Conservation (phyloP, 805 yeast genomes). For the Candida alai region DNA sequence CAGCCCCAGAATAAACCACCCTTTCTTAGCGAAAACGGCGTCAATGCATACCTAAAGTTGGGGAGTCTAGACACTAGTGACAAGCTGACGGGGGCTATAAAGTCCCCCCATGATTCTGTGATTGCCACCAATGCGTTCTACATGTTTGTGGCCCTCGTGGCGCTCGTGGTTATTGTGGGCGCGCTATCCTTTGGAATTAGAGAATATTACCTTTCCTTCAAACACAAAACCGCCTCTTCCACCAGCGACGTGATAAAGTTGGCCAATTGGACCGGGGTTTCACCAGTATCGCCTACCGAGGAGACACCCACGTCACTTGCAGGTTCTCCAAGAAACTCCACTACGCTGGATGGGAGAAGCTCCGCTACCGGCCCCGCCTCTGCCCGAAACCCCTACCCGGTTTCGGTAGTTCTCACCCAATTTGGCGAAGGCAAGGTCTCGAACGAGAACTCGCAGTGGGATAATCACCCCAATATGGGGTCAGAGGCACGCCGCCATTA, state of each 20-base stretch:
- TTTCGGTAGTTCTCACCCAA: no score
- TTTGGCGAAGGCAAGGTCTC: background rate
- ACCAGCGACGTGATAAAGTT: constrained; percentile 8
- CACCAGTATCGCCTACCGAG: no score
- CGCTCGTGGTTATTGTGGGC: constrained; percentile 18
- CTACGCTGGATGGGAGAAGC: no score
- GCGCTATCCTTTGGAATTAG: constrained; percentile 20
- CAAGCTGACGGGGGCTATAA: background rate
- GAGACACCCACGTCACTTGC: no score
- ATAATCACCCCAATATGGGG: no score
- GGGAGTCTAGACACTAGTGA: background rate
- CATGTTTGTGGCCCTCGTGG: constrained; percentile 21
- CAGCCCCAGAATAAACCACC: no score
- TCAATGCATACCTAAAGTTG: constrained; percentile 4
- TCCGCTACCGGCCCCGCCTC: background rate
- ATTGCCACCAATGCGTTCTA: constrained; percentile 22
- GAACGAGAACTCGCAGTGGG: constrained; percentile 1
- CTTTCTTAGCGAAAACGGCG: no score
- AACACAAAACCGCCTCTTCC: constrained; percentile 8
- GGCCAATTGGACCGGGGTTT: constrained; percentile 10
- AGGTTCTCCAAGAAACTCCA: background rate
- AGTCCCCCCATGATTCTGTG: no score
- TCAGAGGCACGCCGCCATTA: no score
- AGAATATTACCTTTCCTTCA: constrained; percentile 17
- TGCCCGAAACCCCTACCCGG: constrained; percentile 1